A percentile compares a stretch with the other conserved stretches of the same genome.
Evolutionary conservation across 2,329 filamentous ascomycete genomes (phyloP).

Genomic region (Didymella pomorum): DNA sequence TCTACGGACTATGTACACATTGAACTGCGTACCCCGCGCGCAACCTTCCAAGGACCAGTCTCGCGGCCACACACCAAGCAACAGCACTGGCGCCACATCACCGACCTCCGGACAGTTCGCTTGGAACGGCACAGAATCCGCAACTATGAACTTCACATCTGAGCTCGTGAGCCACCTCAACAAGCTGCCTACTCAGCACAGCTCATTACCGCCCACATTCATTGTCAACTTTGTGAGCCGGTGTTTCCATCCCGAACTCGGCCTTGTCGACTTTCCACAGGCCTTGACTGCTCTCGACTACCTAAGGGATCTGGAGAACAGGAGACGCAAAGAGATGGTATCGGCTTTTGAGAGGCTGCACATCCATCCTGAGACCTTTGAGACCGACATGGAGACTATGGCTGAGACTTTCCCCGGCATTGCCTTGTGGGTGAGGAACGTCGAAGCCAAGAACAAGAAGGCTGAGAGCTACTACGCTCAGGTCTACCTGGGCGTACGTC

Average conservation of each 20-base stretch:
- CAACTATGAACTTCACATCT: conserved; percentile 58
- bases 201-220: conserved; percentile 68
- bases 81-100: conserved; percentile 49
- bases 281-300: conserved; percentile 72
- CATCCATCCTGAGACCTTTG: conserved; percentile 59
- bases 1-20: conserved; percentile 71
- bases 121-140: conserved; percentile 45
- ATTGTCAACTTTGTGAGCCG: conserved; percentile 68
- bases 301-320: conserved; percentile 68
- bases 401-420: conserved; percentile 62
- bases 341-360: conserved; percentile 63
- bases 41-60: conserved; percentile 45
- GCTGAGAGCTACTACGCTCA: conserved; percentile 62
- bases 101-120: conserved; percentile 41
- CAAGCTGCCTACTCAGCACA: conserved; percentile 66
- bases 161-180: conserved; percentile 65
- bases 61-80: conserved; percentile 48
- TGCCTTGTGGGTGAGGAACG: conserved; percentile 62
- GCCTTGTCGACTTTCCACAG: conserved; percentile 70
- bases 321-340: conserved; percentile 66
- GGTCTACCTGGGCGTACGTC: conserved; percentile 67
- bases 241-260: conserved; percentile 64
- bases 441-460: conserved; percentile 55
- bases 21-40: conserved; percentile 67
- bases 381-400: conserved; percentile 57